Evolutionary conservation across 495 filamentous ascomycete genomes (phyloP).

Genomic region (Trichoderma erinaceum): DNA sequence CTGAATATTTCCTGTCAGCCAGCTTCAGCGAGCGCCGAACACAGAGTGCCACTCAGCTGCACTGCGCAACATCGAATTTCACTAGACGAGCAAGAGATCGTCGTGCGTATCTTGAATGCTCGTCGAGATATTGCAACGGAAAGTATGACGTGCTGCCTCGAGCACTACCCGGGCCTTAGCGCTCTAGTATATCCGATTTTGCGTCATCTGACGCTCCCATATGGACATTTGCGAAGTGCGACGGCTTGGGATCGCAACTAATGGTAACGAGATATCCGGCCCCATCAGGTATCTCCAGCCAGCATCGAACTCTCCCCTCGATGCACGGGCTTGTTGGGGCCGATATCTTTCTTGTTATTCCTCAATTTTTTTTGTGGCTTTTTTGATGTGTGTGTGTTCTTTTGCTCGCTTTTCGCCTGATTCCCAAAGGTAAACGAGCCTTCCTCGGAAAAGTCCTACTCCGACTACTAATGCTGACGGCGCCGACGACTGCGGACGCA

Average conservation of each 20-base stretch:
- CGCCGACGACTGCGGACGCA: constrained; percentile 12
- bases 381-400: too few species aligned
- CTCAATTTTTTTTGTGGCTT: not conserved
- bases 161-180: not conserved
- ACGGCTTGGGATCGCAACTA: not conserved
- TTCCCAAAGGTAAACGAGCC: not conserved
- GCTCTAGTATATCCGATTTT: not conserved
- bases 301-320: not conserved
- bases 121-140: not conserved
- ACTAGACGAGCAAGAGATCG: not conserved
- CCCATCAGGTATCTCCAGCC: not conserved
- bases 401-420: not conserved
- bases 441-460: not conserved
- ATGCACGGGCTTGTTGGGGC: not conserved
- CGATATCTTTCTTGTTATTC: not conserved
- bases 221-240: not conserved
- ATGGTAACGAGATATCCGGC: not conserved
- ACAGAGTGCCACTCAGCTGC: not conserved
- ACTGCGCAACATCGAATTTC: not conserved
- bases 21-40: not conserved
- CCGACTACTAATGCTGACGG: constrained; percentile 6
- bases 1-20: not conserved
- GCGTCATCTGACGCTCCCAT: constrained; percentile 8
- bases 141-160: not conserved
- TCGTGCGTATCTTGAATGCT: not conserved